These are phyloP conservation scores for Pythium diclinum DNA, from an alignment of 352 stramenopile genomes.

Conservation along the genomic window DNA sequence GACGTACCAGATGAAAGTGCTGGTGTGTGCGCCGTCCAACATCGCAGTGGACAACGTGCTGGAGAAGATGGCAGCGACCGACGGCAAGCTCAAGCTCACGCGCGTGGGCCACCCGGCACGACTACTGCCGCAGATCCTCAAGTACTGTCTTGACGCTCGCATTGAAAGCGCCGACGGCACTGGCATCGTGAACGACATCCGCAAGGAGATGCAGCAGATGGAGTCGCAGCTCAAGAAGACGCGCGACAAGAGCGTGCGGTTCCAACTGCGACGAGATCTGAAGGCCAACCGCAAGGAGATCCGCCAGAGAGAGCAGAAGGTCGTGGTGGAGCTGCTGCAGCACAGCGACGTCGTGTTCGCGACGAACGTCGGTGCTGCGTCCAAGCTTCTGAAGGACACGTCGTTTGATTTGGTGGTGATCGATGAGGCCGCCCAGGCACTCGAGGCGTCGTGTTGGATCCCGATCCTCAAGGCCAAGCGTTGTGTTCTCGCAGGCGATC, in stretches of 20 bases:
- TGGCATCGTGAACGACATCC: conserved; percentile 95
- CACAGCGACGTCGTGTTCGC: conserved; percentile 94
- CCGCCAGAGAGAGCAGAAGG: conserved; percentile 88
- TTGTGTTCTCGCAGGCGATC: conserved; percentile 91
- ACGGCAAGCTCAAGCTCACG: conserved; percentile 43
- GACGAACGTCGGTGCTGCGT: conserved; percentile 95
- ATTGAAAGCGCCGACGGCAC: conserved; percentile 92
- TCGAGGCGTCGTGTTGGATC: conserved; percentile 98
- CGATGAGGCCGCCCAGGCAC: conserved; percentile 95
- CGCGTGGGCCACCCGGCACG: conserved; percentile 94
- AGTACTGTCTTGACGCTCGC: conserved; percentile 93
- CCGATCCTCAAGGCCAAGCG: conserved; percentile 91
- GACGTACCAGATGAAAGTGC: conserved; percentile 81
- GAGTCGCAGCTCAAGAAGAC: conserved; percentile 57
- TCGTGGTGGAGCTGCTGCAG: conserved; percentile 90
- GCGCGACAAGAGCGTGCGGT: conserved; percentile 44
- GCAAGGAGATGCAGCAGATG: conserved; percentile 84
- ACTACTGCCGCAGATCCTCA: conserved; percentile 87
- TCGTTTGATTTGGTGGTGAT: conserved; percentile 96
- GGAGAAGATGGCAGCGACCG: conserved; percentile 82
- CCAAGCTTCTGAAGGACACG: conserved; percentile 86
- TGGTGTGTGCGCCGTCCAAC: conserved; percentile 97
- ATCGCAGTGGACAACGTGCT: conserved; percentile 98
- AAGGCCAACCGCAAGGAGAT: conserved; percentile 95
- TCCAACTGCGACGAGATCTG: conserved; percentile 71